Base-by-base conservation (phyloP, 2,329 filamentous ascomycete genomes). In the Didymellaceae sp. region DNA sequence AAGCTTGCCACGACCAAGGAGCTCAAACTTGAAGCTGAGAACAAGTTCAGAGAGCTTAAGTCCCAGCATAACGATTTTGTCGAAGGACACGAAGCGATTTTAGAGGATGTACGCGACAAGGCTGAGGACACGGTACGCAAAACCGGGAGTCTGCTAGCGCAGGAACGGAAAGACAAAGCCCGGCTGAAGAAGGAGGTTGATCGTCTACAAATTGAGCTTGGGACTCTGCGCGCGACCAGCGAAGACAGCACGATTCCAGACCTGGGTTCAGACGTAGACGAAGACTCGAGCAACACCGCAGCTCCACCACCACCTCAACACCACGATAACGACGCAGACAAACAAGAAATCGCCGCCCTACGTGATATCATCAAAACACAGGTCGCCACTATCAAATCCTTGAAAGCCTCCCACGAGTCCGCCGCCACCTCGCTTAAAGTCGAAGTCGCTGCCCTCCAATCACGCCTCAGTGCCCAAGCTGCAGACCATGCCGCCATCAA, bases 71-170 rank as follows among this genome's bases (percentile, higher is more conserved):
- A 67, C n/a, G 59, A 66, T 8, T 31, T 68, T 8, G 48, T 56
- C 6, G 66, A 69, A 51, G 58, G 65, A 1, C 62, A 70, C 21
- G 61, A 67, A 39, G 49, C 58, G 2, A 57, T 62, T 32, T 38
- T 69, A 20, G 61, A 67, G 40, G 61, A 67, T 20, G 58, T 71
- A 10, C 68, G 67, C 16, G 59, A 64, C 8, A 73, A 66, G 26
- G 70, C 70, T 5, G 70, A 72, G 46, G 69, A 73, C 34, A 69
- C 66, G 3, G 62, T 73, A 2, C 61, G 66, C 40, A 72, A 71
- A 52, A 62, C 65, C 4, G 64, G 65, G 28, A 55, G 59, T 8
- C 52, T 73, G 5, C 59, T 73, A 4, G 59, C 70, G 18, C 63
- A 66, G n/a, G 68, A 73, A 45, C 59, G 68, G 20, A 63, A 46